Conservation (phyloP, 768 basidiomycete species). For the Kwoniella mangroviensis region DNA sequence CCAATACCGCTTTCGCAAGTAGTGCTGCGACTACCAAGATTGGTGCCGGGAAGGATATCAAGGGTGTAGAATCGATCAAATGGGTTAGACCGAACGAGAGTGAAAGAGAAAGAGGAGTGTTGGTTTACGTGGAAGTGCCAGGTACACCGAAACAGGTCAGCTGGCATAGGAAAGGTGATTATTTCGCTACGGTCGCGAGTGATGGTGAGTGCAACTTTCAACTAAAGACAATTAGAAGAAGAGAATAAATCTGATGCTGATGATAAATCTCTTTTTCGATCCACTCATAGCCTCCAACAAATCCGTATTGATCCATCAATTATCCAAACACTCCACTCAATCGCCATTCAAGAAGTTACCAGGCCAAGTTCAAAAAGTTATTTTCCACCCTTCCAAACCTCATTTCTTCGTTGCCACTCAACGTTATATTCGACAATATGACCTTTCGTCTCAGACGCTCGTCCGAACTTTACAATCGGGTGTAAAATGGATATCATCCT, state of each 20-base stretch:
- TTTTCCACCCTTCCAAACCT: constrained; percentile 92
- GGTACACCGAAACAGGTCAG: constrained; percentile 73
- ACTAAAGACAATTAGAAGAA: too few species aligned
- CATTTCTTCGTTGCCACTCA: constrained; percentile 99
- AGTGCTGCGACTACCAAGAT: constrained; percentile 55
- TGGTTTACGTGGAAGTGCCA: constrained; percentile 59
- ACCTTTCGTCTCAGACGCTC: constrained; percentile 88
- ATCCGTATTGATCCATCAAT: constrained; percentile 93
- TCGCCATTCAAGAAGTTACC: constrained; percentile 96
- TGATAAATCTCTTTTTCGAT: not conserved
- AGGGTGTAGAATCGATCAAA: constrained; percentile 56
- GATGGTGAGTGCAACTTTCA: constrained; percentile 65
- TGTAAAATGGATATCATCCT: constrained; percentile 93
- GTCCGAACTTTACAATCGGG: constrained; percentile 94
- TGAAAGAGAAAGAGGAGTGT: constrained; percentile 58
- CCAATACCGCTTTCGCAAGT: constrained; percentile 65
- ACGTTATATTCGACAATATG: constrained; percentile 93
- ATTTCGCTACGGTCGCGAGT: constrained; percentile 80
- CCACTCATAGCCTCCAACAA: constrained; percentile 71
- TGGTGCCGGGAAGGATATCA: constrained; percentile 44
- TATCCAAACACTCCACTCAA: constrained; percentile 91
- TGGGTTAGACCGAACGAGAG: constrained; percentile 58
- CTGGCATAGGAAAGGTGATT: constrained; percentile 95
- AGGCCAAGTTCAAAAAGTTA: constrained; percentile 83
- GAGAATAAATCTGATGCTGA: too few species aligned